These are phyloP conservation scores for Acarospora socialis DNA, from an alignment of 2,329 filamentous ascomycete genomes.

Conservation along the genomic window DNA sequence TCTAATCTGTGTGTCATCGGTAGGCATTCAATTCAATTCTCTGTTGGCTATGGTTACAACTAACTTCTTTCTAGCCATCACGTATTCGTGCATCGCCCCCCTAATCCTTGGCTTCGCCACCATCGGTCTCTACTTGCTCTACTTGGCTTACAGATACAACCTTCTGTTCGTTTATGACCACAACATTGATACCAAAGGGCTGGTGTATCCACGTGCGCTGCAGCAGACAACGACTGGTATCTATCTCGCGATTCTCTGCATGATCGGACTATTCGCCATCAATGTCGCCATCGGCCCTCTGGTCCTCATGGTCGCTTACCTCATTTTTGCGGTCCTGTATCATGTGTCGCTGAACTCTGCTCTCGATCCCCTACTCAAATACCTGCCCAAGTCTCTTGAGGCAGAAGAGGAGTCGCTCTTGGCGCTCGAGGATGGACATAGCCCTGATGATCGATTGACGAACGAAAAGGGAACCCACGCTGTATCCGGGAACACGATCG, in stretches of 20 bases:
- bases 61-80: slow-evolving; percentile 45
- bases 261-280: slow-evolving; percentile 73
- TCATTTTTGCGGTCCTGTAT: slow-evolving; percentile 62
- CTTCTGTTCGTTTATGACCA: slow-evolving; percentile 75
- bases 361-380: slow-evolving; percentile 39
- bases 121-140: slow-evolving; percentile 65
- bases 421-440: slow-evolving; percentile 20
- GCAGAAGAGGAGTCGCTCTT: slow-evolving; percentile 39
- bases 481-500: neutral
- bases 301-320: slow-evolving; percentile 60
- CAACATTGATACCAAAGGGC: slow-evolving; percentile 71
- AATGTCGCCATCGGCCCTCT: slow-evolving; percentile 52
- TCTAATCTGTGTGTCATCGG: slow-evolving; percentile 69
- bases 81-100: slow-evolving; percentile 76
- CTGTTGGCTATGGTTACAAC: neutral
- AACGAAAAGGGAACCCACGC: slow-evolving; percentile 9
- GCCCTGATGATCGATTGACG: slow-evolving; percentile 18
- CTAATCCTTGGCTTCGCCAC: slow-evolving; percentile 71
- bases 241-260: slow-evolving; percentile 67
- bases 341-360: slow-evolving; percentile 44
- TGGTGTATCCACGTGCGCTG: slow-evolving; percentile 74
- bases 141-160: slow-evolving; percentile 82
- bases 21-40: slow-evolving; percentile 27
- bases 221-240: slow-evolving; percentile 74
- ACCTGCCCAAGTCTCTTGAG: slow-evolving; percentile 60